phyloP scores from a whole-genome alignment of 495 filamentous ascomycete genomes.

The Aspergillus nanangensis region DNA sequence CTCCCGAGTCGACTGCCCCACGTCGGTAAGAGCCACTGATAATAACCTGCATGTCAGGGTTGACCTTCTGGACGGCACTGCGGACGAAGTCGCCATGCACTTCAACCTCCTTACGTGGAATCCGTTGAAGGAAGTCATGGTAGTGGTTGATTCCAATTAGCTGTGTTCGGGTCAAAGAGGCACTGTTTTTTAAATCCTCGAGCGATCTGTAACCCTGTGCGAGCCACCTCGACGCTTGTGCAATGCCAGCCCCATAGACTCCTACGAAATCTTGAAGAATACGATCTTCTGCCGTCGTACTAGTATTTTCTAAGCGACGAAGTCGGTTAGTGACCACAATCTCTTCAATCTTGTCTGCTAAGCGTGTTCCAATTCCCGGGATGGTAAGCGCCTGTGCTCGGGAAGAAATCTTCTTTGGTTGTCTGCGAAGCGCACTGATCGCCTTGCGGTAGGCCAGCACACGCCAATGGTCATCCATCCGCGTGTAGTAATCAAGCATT shows the following conservation, averaged over 20 bases:
- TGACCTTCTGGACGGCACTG: constrained; percentile 54
- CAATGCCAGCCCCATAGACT: constrained; percentile 75
- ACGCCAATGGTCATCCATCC: constrained; percentile 76
- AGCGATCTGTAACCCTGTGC: constrained; percentile 71
- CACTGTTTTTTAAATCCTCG: constrained; percentile 62
- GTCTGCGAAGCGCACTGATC: constrained; percentile 65
- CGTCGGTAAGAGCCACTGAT: constrained; percentile 85
- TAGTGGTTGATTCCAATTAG: constrained; percentile 76
- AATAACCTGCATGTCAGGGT: constrained; percentile 61
- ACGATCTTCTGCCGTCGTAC: constrained; percentile 57
- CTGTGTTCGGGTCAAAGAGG: constrained; percentile 67
- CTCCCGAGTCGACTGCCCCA: constrained; percentile 66
- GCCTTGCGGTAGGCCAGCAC: constrained; percentile 74
- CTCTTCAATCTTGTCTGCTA: constrained; percentile 90
- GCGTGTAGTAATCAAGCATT: constrained; percentile 79
- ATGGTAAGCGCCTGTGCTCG: constrained; percentile 64
- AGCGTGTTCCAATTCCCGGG: constrained; percentile 65
- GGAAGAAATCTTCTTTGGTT: constrained; percentile 60
- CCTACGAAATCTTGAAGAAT: constrained; percentile 65
- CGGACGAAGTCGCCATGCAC: constrained; percentile 66
- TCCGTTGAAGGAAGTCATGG: constrained; percentile 76
- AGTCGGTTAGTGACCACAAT: constrained; percentile 76
- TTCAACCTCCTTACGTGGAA: constrained; percentile 74
- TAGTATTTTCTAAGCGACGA: constrained; percentile 65
- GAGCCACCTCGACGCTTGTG: constrained; percentile 73